Evolutionary conservation across 495 filamentous ascomycete species (phyloP), one percentile per base, ranked within the genome.

Genomic region (Thozetella sp.): DNA sequence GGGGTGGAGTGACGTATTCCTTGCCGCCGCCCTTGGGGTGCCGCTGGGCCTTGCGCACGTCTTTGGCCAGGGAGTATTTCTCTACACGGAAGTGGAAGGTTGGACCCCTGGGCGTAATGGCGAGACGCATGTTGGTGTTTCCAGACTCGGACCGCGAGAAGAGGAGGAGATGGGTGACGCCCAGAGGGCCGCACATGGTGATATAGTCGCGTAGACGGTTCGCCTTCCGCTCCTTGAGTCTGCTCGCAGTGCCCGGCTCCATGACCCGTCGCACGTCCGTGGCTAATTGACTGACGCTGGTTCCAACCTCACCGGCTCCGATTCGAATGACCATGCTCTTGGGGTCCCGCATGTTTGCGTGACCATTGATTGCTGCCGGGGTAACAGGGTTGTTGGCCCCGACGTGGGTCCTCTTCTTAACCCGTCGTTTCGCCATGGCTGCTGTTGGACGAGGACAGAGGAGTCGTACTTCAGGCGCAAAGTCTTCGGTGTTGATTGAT

Each of bases 281-380:
- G 3, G 94, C 95, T 57, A 99, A 78, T 73, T 97, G 93, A 67
- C 86, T 94, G 59, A 99, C 82, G 75, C 90, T 96, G 55, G 91
- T 86, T 59, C 95, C 95, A 27, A 98, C 92, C 69, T 97, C 92
- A 63, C 92, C 89, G 68, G 92, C 95, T 65, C 96, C 95, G 55
- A 97, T 93, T 64, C 95, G 88, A 74, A 99, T 96, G 55, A 99
- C 95, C 96, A 99, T 98, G 66, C 89, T 93, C 81, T 97, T 97
- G 17, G 95, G 95, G 54, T 86, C 83, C 58, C 85, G 85, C 19
- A 81, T 77, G 46, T 82, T 72, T 43, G 67, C 69, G 58, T 75
- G 68, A 54, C 75, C 71, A 48, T 69, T 73, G 51, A 51, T 68
- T 57, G 48, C 81, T 62, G 70, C 55, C 45, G 68, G 23, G 13